Base-by-base conservation (phyloP, 352 stramenopile species). In the Phytophthora sp. region DNA sequence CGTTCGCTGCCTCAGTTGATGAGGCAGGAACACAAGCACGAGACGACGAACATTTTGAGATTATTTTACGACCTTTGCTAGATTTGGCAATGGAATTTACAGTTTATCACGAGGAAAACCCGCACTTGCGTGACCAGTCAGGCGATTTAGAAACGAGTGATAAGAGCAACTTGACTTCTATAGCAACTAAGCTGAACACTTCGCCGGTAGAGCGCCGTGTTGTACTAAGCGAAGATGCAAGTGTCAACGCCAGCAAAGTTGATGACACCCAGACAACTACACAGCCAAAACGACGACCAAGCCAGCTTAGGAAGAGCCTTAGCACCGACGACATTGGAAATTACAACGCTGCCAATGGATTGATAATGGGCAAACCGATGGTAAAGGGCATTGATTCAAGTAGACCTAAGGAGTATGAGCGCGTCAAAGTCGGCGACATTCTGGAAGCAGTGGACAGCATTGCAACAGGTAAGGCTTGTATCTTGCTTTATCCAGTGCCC, bases 391-490 rank as follows among this genome's bases (percentile, higher is more conserved):
- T 83, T 35, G 54, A 32, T 2, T 48, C 39, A 8, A 59, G 30
- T 26, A 56, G 62, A 21, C 66, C 74, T 0, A 75, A 79, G 24
- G 75, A 81, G 66, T 83, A 82, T 31, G 58, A 61, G 31, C 44
- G 64, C 1, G 49, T 92, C 3, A 69, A 77, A 56, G 66, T 84
- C 37, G 87, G 84, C 1, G 87, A 95, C 49, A 70, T 91, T 7
- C 60, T 95, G 5, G 81, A 89, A 62, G 76, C 87, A 18, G 69
- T 94, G 23, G 83, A 93, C 38, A 86, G 84, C 38, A 84, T 94
- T 15, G 73, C 83, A 9, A 91, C 80, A 35, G 69, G 80, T 92
- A 62, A 13, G 15, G 9, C 1, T 27, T 56, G 30, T 53, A 52
- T 64, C 32, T n/a, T n/a, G n/a, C 23, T 13, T 38, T 6, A 20